phyloP scores from a whole-genome alignment of 306 rosid genomes.

The Quercus cerris region DNA sequence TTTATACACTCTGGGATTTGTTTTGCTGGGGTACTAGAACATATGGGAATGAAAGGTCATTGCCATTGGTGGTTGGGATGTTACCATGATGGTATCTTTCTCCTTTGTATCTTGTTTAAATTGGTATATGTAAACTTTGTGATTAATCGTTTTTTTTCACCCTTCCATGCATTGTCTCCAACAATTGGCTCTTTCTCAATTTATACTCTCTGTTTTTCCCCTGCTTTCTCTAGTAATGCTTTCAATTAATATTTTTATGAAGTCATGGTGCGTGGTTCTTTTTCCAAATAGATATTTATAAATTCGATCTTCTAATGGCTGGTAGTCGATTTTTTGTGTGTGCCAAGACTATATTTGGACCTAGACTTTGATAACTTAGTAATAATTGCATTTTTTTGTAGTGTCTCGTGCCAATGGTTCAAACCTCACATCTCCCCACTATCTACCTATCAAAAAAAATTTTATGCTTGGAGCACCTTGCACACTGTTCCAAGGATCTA shows the following conservation, averaged over 20 bases:
- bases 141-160: slow-evolving; percentile 40
- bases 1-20: slow-evolving; percentile 36
- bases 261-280: neutral
- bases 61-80: slow-evolving; percentile 45
- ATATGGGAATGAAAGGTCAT: slow-evolving; percentile 58
- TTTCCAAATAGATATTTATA: neutral
- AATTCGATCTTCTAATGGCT: neutral
- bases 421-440: too few relatives aligned
- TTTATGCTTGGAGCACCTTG: too few relatives aligned
- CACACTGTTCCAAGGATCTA: too few relatives aligned
- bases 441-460: too few relatives aligned
- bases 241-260: neutral
- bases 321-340: neutral
- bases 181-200: slow-evolving; percentile 24
- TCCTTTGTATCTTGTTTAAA: slow-evolving; percentile 42
- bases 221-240: neutral
- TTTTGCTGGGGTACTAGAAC: slow-evolving; percentile 41
- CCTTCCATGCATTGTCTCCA: slow-evolving; percentile 32
- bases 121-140: slow-evolving; percentile 41
- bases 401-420: too few relatives aligned
- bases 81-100: slow-evolving; percentile 15
- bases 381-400: too few relatives aligned
- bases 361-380: too few relatives aligned
- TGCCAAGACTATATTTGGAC: neutral
- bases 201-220: neutral